Percentiles rank a stretch among this genome's conserved stretches.
These are phyloP conservation scores for Diplotaxis tenuifolia DNA, from an alignment of 345 rosid species.

Conservation along the genomic window DNA sequence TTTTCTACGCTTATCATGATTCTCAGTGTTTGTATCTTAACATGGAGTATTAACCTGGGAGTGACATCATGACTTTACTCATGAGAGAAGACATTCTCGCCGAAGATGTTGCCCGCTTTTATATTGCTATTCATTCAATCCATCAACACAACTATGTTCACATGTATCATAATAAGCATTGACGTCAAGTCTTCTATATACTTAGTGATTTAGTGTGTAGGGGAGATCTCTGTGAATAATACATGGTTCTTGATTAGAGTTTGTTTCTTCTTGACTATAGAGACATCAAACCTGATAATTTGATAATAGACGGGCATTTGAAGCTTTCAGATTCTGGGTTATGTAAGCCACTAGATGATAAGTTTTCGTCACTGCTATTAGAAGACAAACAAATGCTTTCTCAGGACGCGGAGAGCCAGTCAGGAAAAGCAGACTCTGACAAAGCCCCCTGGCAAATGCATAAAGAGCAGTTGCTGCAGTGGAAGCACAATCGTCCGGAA, in stretches of 20 bases:
- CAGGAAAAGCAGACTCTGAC: constrained; percentile 48
- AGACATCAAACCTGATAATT: constrained; percentile 97
- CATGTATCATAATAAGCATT: constrained; percentile 42
- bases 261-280: constrained; percentile 43
- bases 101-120: constrained; percentile 90
- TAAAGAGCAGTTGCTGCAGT: constrained; percentile 67
- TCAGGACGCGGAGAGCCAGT: constrained; percentile 49
- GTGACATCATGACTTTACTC: constrained; percentile 94
- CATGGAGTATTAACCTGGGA: no score
- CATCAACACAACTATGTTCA: constrained; percentile 84
- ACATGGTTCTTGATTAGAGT: background rate
- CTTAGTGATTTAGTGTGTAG: constrained; percentile 6
- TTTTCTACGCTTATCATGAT: constrained; percentile 97
- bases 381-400: constrained; percentile 65
- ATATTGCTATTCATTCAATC: constrained; percentile 83
- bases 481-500: constrained; percentile 97
- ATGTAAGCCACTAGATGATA: constrained; percentile 94
- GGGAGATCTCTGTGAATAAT: background rate
- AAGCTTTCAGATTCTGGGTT: constrained; percentile 99
- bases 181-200: background rate
- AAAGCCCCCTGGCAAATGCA: constrained; percentile 83
- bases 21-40: constrained; percentile 88
- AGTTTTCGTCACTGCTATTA: constrained; percentile 73
- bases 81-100: constrained; percentile 97
- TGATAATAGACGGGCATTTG: constrained; percentile 93